Base-by-base conservation (phyloP, 73 alveolate species). In the Paramecium sonneborni region DNA sequence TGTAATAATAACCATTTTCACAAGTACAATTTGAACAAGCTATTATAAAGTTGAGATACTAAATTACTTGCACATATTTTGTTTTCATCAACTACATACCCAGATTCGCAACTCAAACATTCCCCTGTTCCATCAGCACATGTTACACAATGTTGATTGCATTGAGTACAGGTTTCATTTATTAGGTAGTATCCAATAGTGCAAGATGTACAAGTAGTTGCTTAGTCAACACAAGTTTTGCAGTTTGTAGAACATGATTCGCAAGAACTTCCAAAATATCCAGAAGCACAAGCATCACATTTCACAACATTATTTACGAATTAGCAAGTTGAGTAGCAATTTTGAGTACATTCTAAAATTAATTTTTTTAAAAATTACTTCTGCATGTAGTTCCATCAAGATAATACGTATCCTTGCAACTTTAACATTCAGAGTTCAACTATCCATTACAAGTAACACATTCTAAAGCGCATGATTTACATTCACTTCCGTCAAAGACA, bases 1-100 rank as follows among this genome's bases (percentile, higher is more conserved):
- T 28, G 26, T 15, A 67, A 11, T 67, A 67, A 21, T 67, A 30
- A 3, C 24, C 11, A 1, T 0, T 8, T 30, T 43, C 20, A n/a
- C 84, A 67, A 24, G 84, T 67, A 24, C 76, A 62, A 35, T 37
- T 32, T 9, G 93, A 24, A 86, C 76, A 62, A 52, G 1, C 68
- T 52, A 52, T 52, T 5, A 46, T 52, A 52, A n/a, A 52, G 32
- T n/a, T 1, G 4, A 15, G 2, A 52, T 4, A 4, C 43, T 52
- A 52, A 52, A 52, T 18, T 52, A 55, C 57, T 44, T 86, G 92
- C 32, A 28, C 55, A 23, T 82, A 20, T 8, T 0, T 67, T 23
- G 1, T 38, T 5, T 58, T 62, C 76, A 52, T 32, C 5, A 52
- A 30, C 38, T 30, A 57, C 39, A 67, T 67, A 86, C 26, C 76